Evolutionary conservation across 768 basidiomycete species (phyloP).

Genomic region (Leccinum disarticulatum): DNA sequence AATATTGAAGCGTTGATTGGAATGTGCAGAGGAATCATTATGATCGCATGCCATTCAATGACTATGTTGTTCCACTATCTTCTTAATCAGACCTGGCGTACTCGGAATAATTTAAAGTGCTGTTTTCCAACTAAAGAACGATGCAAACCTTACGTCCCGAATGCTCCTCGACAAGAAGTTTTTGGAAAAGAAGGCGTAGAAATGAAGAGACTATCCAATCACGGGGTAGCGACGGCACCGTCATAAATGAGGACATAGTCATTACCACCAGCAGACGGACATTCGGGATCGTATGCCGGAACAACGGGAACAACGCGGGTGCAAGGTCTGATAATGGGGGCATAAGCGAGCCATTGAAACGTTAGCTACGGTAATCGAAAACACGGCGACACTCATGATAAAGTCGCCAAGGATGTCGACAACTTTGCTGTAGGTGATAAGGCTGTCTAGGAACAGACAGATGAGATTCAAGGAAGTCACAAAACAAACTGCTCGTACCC

Average conservation of each 20-base stretch:
- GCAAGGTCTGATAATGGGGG: constrained; percentile 79
- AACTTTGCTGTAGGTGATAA: constrained; percentile 77
- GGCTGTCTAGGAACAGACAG: constrained; percentile 53
- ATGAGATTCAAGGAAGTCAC: constrained; percentile 2
- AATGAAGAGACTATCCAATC: constrained; percentile 82
- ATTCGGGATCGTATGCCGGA: constrained; percentile 92
- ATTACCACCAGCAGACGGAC: constrained; percentile 93
- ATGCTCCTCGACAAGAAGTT: constrained; percentile 92
- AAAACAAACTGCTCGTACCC: constrained; percentile 45
- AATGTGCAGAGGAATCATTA: constrained; percentile 88
- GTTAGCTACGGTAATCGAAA: constrained; percentile 6
- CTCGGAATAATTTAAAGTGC: constrained; percentile 57
- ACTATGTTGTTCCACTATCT: constrained; percentile 55
- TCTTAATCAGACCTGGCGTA: constrained; percentile 49
- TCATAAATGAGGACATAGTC: constrained; percentile 84
- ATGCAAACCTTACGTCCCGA: constrained; percentile 73
- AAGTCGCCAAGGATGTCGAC: constrained; percentile 70
- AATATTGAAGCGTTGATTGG: constrained; percentile 71
- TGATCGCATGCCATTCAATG: constrained; percentile 80
- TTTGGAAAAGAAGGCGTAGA: constrained; percentile 82
- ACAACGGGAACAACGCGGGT: constrained; percentile 90
- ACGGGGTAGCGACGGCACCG: constrained; percentile 65
- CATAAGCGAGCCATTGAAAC: constrained; percentile 36
- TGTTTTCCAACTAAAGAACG: constrained; percentile 70
- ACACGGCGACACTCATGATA: constrained; percentile 55